Conservation (phyloP, 805 yeast genomes). For the Hanseniaspora hatyaiensis region DNA sequence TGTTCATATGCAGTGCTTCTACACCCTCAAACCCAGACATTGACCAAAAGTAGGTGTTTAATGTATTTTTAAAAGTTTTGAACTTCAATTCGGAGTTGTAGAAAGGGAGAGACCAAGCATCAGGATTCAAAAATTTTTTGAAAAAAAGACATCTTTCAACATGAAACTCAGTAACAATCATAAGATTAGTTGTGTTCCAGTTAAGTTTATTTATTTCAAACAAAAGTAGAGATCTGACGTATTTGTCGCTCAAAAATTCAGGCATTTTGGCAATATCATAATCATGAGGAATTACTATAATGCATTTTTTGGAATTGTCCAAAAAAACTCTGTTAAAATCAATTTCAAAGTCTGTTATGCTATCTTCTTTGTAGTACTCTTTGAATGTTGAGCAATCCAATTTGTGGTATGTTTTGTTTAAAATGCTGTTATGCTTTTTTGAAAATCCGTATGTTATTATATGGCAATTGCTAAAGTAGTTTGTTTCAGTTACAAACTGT, state of each 20-base stretch:
- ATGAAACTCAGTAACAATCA: slow-evolving; percentile 63
- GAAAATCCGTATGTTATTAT: slow-evolving; percentile 10
- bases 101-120: slow-evolving; percentile 55
- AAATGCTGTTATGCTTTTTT: slow-evolving; percentile 3
- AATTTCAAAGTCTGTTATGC: background rate
- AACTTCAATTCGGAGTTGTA: slow-evolving; percentile 21
- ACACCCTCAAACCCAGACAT: slow-evolving; percentile 70
- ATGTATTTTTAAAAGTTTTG: slow-evolving; percentile 16
- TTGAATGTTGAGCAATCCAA: slow-evolving; percentile 6
- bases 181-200: slow-evolving; percentile 15
- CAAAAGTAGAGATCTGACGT: background rate
- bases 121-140: slow-evolving; percentile 36
- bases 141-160: slow-evolving; percentile 62
- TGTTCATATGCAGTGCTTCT: slow-evolving; percentile 58
- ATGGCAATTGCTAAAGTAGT: slow-evolving; percentile 10
- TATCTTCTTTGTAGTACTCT: background rate
- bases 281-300: slow-evolving; percentile 6
- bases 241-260: background rate
- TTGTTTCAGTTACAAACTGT: background rate
- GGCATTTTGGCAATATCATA: background rate
- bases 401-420: slow-evolving; percentile 7
- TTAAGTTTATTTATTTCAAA: background rate
- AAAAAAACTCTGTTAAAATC: background rate
- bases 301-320: background rate
- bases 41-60: slow-evolving; percentile 31